Percentiles rank a stretch among this genome's conserved stretches.
phyloP scores from a whole-genome alignment of 371 early-diverging fungal genomes.

The Mucor indicus region DNA sequence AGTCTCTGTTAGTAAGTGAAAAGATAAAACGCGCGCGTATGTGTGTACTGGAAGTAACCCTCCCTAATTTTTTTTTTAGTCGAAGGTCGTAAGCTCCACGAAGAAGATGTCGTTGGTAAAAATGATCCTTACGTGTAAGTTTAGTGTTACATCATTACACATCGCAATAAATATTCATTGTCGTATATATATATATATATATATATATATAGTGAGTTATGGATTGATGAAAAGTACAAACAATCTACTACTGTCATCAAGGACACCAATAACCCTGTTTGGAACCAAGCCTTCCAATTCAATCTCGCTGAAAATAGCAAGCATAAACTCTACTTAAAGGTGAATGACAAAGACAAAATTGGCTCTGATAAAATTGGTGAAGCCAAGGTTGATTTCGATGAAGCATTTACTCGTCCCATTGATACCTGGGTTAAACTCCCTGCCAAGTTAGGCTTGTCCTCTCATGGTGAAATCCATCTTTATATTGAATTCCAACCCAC shows the following conservation, averaged over 20 bases:
- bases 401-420: conserved; percentile 19
- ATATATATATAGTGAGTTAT: conserved; percentile 16
- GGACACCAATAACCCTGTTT: conserved; percentile 43
- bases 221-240: conserved; percentile 23
- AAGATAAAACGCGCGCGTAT: background rate
- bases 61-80: conserved; percentile 7
- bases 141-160: no score
- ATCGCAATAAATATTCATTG: no score
- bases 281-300: conserved; percentile 34
- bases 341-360: conserved; percentile 37
- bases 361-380: conserved; percentile 46
- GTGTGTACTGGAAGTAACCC: background rate
- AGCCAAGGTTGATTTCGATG: conserved; percentile 23
- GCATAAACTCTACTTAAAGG: conserved; percentile 38
- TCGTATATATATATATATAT: background rate
- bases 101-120: conserved; percentile 21
- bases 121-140: conserved; percentile 32
- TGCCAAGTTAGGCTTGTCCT: conserved; percentile 20
- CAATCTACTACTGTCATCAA: conserved; percentile 47
- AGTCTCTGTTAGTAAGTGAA: conserved; percentile 27
- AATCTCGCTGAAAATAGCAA: conserved; percentile 13
- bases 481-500: conserved; percentile 8
- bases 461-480: conserved; percentile 33
- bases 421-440: conserved; percentile 36
- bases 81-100: conserved; percentile 25